These are phyloP conservation scores for Penicillium bovifimosum DNA, from an alignment of 495 filamentous ascomycete genomes.

Conservation along the genomic window DNA sequence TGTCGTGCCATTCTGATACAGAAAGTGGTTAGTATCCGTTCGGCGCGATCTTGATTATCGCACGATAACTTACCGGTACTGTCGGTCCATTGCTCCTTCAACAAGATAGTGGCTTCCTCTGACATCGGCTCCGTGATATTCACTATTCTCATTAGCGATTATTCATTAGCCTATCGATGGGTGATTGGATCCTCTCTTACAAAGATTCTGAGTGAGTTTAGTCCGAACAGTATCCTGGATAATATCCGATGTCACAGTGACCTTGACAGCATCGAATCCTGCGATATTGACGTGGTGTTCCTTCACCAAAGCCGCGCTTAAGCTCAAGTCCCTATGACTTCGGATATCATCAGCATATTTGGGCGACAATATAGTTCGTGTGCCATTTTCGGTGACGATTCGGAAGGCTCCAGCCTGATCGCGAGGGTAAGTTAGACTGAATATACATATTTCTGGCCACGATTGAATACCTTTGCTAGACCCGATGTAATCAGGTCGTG, in stretches of 20 bases:
- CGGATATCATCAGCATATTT: conserved; percentile 8
- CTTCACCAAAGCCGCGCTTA: neutral
- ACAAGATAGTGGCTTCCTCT: neutral
- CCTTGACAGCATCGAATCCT: conserved; percentile 1
- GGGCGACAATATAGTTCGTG: conserved; percentile 1
- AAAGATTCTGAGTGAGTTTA: neutral
- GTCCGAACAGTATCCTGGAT: neutral
- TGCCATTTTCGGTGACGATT: conserved; percentile 5
- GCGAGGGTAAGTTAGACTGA: neutral
- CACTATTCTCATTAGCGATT: neutral
- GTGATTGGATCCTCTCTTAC: neutral
- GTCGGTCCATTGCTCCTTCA: conserved; percentile 1
- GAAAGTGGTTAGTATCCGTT: neutral
- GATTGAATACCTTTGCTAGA: neutral
- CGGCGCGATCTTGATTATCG: too few species aligned
- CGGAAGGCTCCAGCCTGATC: neutral
- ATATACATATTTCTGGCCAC: neutral
- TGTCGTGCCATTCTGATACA: conserved; percentile 15
- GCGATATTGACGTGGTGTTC: conserved; percentile 2
- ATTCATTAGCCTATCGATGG: too few species aligned
- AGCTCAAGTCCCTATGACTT: neutral
- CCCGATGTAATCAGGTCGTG: neutral
- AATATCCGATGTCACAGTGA: neutral
- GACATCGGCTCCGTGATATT: neutral
- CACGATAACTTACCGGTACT: neutral